Evolutionary conservation across 1,139 yeast species (phyloP).

Genomic region (Sugiyamaella pinicola): DNA sequence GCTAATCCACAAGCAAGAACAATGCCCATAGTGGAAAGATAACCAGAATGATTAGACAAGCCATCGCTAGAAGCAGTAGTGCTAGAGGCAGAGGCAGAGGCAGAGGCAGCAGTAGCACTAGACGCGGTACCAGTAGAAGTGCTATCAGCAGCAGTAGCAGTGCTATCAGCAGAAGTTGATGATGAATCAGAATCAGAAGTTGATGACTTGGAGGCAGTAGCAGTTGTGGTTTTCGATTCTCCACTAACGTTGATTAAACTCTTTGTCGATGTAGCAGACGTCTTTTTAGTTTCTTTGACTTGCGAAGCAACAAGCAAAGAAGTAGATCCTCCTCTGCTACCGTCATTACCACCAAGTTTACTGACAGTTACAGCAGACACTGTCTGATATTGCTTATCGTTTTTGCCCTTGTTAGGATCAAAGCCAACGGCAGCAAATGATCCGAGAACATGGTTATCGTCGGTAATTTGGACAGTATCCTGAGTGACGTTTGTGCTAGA

Average conservation of each 20-base stretch:
- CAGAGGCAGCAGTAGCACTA: constrained; percentile 12
- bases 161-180: constrained; percentile 16
- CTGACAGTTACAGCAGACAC: constrained; percentile 11
- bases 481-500: constrained; percentile 48
- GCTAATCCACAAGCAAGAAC: constrained; percentile 4
- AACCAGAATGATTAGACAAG: neutral
- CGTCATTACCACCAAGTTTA: constrained; percentile 17
- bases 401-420: constrained; percentile 14
- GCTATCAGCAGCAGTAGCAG: constrained; percentile 17
- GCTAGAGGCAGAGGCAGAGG: constrained; percentile 9
- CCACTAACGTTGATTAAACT: constrained; percentile 9
- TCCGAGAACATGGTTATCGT: constrained; percentile 19
- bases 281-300: constrained; percentile 8
- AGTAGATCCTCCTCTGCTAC: neutral
- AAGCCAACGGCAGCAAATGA: constrained; percentile 15
- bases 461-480: constrained; percentile 26
- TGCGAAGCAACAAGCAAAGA: constrained; percentile 6
- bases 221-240: neutral
- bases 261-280: constrained; percentile 7
- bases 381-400: constrained; percentile 13
- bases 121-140: constrained; percentile 13
- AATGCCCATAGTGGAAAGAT: neutral
- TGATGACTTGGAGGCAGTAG: constrained; percentile 1
- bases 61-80: constrained; percentile 19
- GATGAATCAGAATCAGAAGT: constrained; percentile 14